Conservation (phyloP, 1,284 basidiomycete species). For the Puccinia novopanici region DNA sequence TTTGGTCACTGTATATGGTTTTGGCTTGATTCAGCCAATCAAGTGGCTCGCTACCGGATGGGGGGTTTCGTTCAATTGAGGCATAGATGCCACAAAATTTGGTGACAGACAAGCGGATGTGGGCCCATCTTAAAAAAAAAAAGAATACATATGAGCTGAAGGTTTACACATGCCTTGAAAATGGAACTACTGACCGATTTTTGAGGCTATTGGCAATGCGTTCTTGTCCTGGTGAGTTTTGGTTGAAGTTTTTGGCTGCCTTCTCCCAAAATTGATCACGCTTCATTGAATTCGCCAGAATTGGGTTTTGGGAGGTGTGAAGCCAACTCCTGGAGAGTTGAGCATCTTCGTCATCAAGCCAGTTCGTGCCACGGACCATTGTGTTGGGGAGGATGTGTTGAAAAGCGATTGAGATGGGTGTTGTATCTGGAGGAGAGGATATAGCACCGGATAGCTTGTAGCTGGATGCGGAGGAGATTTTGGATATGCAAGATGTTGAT, state of each 20-base stretch:
- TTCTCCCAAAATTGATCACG: constrained; percentile 1
- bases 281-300: neutral
- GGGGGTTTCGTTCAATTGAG: neutral
- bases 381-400: too few relatives aligned
- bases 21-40: constrained; percentile 5
- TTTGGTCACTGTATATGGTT: neutral
- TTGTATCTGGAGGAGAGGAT: too few relatives aligned
- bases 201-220: neutral
- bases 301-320: too few relatives aligned
- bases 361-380: too few relatives aligned
- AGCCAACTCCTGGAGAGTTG: too few relatives aligned
- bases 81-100: constrained; percentile 11
- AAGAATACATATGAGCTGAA: neutral
- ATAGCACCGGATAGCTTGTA: too few relatives aligned
- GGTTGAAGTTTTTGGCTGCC: neutral
- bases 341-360: too few relatives aligned
- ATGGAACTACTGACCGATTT: neutral
- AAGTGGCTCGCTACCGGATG: neutral
- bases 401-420: too few relatives aligned
- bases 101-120: neutral
- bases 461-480: too few relatives aligned
- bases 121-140: neutral
- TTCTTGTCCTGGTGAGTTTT: too few relatives aligned
- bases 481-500: too few relatives aligned
- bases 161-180: neutral